Evolutionary conservation across 805 yeast genomes (phyloP).

Genomic region (Lachancea waltii): DNA sequence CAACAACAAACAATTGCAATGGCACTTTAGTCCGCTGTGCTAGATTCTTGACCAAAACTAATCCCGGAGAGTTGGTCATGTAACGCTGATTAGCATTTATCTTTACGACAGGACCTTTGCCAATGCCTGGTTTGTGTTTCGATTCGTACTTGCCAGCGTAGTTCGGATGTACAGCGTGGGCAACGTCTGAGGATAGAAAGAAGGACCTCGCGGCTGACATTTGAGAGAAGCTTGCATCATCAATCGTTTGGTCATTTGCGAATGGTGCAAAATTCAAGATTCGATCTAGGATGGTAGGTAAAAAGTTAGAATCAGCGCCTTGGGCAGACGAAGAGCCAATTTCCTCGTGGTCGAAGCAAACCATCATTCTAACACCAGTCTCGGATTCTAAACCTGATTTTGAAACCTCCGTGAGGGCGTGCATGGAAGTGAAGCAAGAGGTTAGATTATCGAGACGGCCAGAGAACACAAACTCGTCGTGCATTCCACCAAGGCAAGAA

Average conservation of each 20-base stretch:
- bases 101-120: constrained; percentile 88
- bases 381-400: constrained; percentile 39
- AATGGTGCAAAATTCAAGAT: constrained; percentile 45
- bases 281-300: constrained; percentile 72
- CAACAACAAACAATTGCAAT: constrained; percentile 83
- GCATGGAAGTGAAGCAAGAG: constrained; percentile 74
- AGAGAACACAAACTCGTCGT: constrained; percentile 84
- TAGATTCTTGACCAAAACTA: constrained; percentile 64
- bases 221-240: constrained; percentile 37
- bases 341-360: constrained; percentile 94
- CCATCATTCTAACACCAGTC: constrained; percentile 60
- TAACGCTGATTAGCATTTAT: constrained; percentile 93
- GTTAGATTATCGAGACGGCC: constrained; percentile 89
- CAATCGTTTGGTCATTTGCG: constrained; percentile 27
- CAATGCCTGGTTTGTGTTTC: constrained; percentile 71
- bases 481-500: constrained; percentile 78
- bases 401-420: constrained; percentile 57
- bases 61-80: constrained; percentile 88
- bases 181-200: constrained; percentile 88
- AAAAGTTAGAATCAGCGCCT: constrained; percentile 91
- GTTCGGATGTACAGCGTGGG: constrained; percentile 96
- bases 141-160: constrained; percentile 70
- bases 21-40: constrained; percentile 71
- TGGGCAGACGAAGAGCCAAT: constrained; percentile 91
- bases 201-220: constrained; percentile 72